Evolutionary conservation across 176 grass and related monocot species (phyloP).

Genomic region (Aegilops longissima): DNA sequence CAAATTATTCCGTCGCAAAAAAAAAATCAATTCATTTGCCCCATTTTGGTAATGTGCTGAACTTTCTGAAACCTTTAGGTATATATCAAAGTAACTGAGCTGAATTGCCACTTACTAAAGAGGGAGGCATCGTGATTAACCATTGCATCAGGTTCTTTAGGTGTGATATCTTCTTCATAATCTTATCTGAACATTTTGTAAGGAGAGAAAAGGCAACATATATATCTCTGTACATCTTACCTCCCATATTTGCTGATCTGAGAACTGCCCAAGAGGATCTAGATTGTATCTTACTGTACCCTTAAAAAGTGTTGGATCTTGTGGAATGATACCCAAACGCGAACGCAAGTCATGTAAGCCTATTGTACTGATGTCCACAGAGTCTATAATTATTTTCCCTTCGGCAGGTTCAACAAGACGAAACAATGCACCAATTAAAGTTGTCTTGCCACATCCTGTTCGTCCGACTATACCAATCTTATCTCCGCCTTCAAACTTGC

Average conservation of each 20-base stretch:
- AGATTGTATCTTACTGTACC: too few species aligned
- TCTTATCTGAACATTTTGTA: background rate
- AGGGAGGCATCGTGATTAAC: background rate
- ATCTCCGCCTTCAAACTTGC: conserved; percentile 62
- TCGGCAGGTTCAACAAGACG: conserved; percentile 79
- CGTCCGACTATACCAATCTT: conserved; percentile 95
- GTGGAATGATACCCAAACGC: too few species aligned
- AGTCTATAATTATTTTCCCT: conserved; percentile 79
- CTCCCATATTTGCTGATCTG: conserved; percentile 84
- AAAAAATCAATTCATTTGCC: too few species aligned
- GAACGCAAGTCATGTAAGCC: too few species aligned
- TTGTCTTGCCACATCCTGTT: conserved; percentile 91
- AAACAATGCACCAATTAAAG: conserved; percentile 81
- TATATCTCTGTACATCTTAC: conserved; percentile 25
- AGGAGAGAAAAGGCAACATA: background rate
- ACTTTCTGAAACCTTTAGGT: background rate
- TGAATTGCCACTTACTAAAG: background rate
- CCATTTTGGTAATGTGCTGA: background rate
- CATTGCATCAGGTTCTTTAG: background rate
- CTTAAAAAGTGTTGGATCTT: too few species aligned
- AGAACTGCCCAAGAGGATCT: conserved; percentile 42
- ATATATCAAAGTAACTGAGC: background rate
- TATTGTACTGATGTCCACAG: conserved; percentile 50
- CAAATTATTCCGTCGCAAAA: background rate
- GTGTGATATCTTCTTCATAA: background rate